A percentile compares a stretch with the other conserved stretches of the same genome.
Evolutionary conservation across 352 stramenopile species (phyloP).

Genomic region (Globisporangium spinosum): DNA sequence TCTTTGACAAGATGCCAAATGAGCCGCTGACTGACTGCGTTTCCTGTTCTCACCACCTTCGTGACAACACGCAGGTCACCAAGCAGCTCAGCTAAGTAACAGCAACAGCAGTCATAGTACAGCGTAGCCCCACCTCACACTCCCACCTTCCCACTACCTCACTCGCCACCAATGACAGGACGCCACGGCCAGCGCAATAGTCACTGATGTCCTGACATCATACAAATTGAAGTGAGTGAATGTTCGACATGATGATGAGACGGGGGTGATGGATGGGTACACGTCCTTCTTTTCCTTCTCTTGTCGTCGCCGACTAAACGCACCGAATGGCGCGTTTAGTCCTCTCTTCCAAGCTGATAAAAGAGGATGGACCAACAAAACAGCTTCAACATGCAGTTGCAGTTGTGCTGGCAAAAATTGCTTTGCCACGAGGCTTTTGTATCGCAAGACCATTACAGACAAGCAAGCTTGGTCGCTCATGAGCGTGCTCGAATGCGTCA

Average conservation of each 20-base stretch:
- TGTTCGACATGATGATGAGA: background rate
- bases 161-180: background rate
- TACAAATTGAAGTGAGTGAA: background rate
- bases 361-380: background rate
- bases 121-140: background rate
- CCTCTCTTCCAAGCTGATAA: background rate
- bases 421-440: no score
- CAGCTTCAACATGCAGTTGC: constrained; percentile 4
- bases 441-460: no score
- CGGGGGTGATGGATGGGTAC: background rate
- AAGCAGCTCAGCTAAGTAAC: background rate
- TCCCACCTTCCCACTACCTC: background rate
- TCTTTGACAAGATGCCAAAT: background rate
- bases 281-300: background rate
- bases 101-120: background rate
- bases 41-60: background rate
- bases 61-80: background rate
- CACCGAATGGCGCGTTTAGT: background rate
- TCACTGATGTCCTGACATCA: background rate
- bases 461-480: background rate
- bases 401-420: background rate
- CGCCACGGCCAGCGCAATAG: background rate
- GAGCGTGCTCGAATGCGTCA: background rate
- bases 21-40: background rate
- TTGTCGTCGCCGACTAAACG: background rate